Conservation (phyloP, 2,329 filamentous ascomycete genomes). For the Ophidiomyces ophidiicola region DNA sequence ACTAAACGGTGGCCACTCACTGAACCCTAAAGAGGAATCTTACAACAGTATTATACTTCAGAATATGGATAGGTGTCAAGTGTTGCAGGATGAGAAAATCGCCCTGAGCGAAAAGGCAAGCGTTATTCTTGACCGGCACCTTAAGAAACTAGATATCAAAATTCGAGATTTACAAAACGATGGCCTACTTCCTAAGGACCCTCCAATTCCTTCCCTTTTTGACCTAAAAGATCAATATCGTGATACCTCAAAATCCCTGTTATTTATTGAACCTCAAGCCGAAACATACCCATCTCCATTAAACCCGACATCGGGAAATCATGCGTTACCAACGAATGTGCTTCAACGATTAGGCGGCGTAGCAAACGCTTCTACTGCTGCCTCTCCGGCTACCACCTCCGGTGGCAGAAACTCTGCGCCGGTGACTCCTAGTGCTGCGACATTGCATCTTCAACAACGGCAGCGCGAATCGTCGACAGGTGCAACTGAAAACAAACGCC, state of each 20-base stretch:
- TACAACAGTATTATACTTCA: constrained; percentile 47
- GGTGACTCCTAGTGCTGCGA: constrained; percentile 31
- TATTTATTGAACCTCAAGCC: constrained; percentile 38
- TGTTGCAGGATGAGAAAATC: constrained; percentile 51
- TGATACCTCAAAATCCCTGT: constrained; percentile 35
- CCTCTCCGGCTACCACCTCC: constrained; percentile 28
- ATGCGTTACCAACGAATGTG: constrained; percentile 41
- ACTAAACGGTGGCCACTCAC: constrained; percentile 47
- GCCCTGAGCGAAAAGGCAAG: constrained; percentile 48
- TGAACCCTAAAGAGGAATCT: constrained; percentile 52
- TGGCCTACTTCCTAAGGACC: constrained; percentile 47
- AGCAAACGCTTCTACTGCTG: constrained; percentile 23
- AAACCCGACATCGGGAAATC: constrained; percentile 45
- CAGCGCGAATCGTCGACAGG: constrained; percentile 45
- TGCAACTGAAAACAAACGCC: constrained; percentile 46
- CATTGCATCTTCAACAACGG: constrained; percentile 33
- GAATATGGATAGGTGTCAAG: constrained; percentile 46
- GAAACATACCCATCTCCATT: constrained; percentile 39
- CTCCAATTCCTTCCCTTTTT: constrained; percentile 48
- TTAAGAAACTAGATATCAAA: constrained; percentile 51
- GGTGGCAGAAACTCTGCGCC: constrained; percentile 34
- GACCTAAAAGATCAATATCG: constrained; percentile 31
- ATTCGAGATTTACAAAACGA: constrained; percentile 48
- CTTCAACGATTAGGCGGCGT: constrained; percentile 38
- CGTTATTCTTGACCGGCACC: constrained; percentile 49